A percentile compares a stretch with the other conserved stretches of the same genome.
Evolutionary conservation across 2,329 filamentous ascomycete genomes (phyloP).

Genomic region (Ophiostoma ips): DNA sequence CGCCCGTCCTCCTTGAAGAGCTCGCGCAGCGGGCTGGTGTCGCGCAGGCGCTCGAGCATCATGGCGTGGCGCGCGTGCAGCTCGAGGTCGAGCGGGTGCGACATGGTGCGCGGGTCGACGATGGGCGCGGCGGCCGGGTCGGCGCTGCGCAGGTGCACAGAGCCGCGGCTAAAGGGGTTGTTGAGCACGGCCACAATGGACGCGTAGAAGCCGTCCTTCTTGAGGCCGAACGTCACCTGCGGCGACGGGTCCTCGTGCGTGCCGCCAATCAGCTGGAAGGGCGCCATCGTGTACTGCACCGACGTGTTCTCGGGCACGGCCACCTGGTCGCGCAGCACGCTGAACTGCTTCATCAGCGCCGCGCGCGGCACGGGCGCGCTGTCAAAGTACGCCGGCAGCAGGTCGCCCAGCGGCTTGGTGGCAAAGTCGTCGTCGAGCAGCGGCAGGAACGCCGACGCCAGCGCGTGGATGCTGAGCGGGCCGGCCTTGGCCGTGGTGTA

Average conservation of each 20-base stretch:
- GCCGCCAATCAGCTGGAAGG: no score
- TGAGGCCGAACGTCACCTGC: no score
- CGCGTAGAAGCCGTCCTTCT: no score
- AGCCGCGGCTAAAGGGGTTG: background rate
- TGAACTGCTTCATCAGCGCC: slow-evolving; percentile 5
- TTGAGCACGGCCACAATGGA: background rate
- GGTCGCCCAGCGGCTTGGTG: slow-evolving; percentile 18
- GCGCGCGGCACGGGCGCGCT: slow-evolving; percentile 15
- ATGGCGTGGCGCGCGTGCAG: background rate
- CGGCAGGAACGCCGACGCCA: slow-evolving; percentile 32
- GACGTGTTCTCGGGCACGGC: slow-evolving; percentile 6
- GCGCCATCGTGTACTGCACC: no score
- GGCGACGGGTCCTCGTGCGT: no score
- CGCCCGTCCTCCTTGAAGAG: background rate
- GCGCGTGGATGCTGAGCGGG: no score
- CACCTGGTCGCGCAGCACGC: slow-evolving; percentile 5
- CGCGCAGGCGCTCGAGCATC: background rate
- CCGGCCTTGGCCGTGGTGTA: slow-evolving; percentile 18
- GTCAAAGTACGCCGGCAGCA: slow-evolving; percentile 21
- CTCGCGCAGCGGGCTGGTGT: background rate
- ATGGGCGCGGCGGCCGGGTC: background rate
- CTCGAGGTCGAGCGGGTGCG: background rate
- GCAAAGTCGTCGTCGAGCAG: slow-evolving; percentile 29
- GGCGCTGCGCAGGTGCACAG: background rate
- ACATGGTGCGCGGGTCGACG: background rate